A percentile compares a stretch with the other conserved stretches of the same genome.
Conservation (phyloP, 1,284 basidiomycete genomes). For the Hypsizygus ulmarius region DNA sequence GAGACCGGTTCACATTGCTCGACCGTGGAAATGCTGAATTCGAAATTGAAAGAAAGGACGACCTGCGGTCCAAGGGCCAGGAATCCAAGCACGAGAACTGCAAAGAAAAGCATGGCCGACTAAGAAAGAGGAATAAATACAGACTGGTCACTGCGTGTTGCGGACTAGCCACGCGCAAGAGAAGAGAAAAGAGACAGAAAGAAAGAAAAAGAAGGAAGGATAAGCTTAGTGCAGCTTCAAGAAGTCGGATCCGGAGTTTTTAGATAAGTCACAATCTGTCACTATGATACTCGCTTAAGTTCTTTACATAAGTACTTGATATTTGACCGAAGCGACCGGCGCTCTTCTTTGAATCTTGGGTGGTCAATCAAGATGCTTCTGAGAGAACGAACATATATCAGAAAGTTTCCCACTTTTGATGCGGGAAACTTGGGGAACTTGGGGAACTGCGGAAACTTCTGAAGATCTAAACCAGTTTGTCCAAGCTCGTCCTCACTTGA, state of each 20-base stretch:
- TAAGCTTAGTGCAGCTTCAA: slow-evolving; percentile 15
- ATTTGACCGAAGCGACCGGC: background rate
- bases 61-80: slow-evolving; percentile 45
- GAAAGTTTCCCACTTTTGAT: too few species aligned
- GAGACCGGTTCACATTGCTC: slow-evolving; percentile 54
- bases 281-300: too few species aligned
- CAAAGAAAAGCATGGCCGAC: slow-evolving; percentile 29
- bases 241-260: slow-evolving; percentile 9
- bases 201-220: slow-evolving; percentile 17
- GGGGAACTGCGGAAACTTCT: background rate
- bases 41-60: slow-evolving; percentile 42
- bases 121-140: slow-evolving; percentile 18
- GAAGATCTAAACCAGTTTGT: background rate
- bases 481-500: too few species aligned
- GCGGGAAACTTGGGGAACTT: background rate
- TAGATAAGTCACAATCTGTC: slow-evolving; percentile 11
- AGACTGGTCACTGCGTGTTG: slow-evolving; percentile 21
- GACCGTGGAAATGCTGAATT: slow-evolving; percentile 49
- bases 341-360: too few species aligned
- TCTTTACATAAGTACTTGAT: too few species aligned
- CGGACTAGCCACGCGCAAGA: slow-evolving; percentile 28
- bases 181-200: slow-evolving; percentile 16
- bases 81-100: slow-evolving; percentile 36
- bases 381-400: too few species aligned
- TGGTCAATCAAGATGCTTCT: too few species aligned